phyloP scores from a whole-genome alignment of 768 basidiomycete species.

The Coprinellus micaceus region DNA sequence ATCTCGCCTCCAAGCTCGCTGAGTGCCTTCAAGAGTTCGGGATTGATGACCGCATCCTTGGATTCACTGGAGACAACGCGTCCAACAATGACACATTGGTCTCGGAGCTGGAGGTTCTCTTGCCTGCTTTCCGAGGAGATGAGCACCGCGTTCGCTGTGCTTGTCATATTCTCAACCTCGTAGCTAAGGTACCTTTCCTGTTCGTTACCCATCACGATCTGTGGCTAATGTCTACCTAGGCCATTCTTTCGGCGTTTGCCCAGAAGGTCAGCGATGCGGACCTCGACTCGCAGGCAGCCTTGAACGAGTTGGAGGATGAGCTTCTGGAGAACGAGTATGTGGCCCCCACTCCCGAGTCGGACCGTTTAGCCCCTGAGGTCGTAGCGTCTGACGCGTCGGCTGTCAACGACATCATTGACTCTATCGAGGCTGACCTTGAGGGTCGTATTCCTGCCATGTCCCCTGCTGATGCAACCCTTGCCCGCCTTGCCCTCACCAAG shows the following conservation, averaged over 20 bases:
- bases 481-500: background rate
- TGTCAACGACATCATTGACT: conserved; percentile 27
- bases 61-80: conserved; percentile 33
- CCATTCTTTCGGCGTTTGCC: background rate
- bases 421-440: conserved; percentile 16
- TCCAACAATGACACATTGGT: conserved; percentile 34
- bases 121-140: conserved; percentile 21
- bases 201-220: conserved; percentile 8
- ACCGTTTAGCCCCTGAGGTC: conserved; percentile 16
- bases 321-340: conserved; percentile 6
- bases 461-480: background rate
- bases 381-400: conserved; percentile 23
- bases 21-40: conserved; percentile 1
- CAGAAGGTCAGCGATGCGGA: conserved; percentile 1
- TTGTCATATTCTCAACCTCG: conserved; percentile 32
- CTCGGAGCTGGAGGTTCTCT: conserved; percentile 16
- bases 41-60: conserved; percentile 31
- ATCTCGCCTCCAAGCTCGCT: background rate
- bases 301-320: conserved; percentile 7
- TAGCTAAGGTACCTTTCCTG: conserved; percentile 30
- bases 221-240: background rate
- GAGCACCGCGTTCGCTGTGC: conserved; percentile 29
- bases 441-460: background rate
- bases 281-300: conserved; percentile 7
- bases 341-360: conserved; percentile 1